A percentile compares a stretch with the other conserved stretches of the same genome.
These are phyloP conservation scores for Castanea crenata DNA, from an alignment of 306 rosid species.

Conservation along the genomic window DNA sequence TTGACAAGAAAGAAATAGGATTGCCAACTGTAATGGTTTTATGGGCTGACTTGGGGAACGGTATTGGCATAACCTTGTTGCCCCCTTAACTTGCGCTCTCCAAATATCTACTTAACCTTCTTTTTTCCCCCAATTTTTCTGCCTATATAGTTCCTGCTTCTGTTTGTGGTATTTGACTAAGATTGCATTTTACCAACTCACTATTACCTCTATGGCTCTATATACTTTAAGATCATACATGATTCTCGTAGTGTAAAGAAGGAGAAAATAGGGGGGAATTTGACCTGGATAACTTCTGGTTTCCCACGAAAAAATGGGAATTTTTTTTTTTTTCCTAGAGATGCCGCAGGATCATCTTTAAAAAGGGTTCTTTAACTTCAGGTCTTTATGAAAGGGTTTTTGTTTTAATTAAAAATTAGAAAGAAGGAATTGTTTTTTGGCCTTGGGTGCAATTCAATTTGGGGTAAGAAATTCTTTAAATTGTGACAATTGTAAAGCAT, in stretches of 20 bases:
- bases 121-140: not conserved
- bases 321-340: not conserved
- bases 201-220: not conserved
- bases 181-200: not conserved
- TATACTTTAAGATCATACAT: not conserved
- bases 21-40: slow-evolving; percentile 22
- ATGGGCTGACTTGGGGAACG: slow-evolving; percentile 13
- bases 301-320: too few species aligned
- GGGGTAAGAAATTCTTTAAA: not conserved
- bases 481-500: not conserved
- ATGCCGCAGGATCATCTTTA: not conserved
- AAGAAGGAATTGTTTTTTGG: not conserved
- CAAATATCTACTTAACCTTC: not conserved
- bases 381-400: not conserved
- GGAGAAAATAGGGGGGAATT: not conserved
- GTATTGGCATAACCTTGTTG: slow-evolving; percentile 13
- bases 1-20: slow-evolving; percentile 24
- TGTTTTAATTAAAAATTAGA: not conserved
- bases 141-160: too few species aligned
- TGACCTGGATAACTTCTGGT: too few species aligned
- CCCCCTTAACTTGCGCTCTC: slow-evolving; percentile 1
- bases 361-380: not conserved
- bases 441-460: not conserved
- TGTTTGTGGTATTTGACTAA: not conserved
- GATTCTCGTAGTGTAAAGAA: not conserved